phyloP scores from a whole-genome alignment of 2,329 filamentous ascomycete genomes.

The Cercospora citrullina region DNA sequence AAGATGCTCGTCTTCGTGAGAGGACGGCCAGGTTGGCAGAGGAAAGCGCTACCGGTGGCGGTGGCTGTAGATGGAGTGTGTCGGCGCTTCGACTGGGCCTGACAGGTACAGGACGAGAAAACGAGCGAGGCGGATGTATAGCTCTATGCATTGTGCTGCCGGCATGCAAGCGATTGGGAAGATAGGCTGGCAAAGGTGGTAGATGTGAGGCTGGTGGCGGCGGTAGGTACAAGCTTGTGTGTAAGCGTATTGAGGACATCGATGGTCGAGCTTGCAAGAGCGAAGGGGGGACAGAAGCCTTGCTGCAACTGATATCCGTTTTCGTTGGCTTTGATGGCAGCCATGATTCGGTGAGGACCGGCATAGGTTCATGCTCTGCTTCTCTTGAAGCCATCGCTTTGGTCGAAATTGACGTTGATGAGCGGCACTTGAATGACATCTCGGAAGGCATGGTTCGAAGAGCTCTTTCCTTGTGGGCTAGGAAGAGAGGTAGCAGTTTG shows the following conservation, averaged over 20 bases:
- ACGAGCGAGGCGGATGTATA: slow-evolving; percentile 19
- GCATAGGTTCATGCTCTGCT: slow-evolving; percentile 14
- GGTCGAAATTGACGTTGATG: slow-evolving; percentile 30
- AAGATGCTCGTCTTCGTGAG: slow-evolving; percentile 25
- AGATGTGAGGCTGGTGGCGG: slow-evolving; percentile 28
- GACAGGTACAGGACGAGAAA: slow-evolving; percentile 5
- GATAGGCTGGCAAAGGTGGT: slow-evolving; percentile 32
- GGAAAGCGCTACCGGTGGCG: slow-evolving; percentile 21
- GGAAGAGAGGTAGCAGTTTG: slow-evolving; percentile 24
- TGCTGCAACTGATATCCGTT: slow-evolving; percentile 30
- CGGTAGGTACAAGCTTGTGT: slow-evolving; percentile 22
- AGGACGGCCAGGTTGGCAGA: slow-evolving; percentile 13
- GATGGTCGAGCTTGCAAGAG: slow-evolving; percentile 32
- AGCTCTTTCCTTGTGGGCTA: slow-evolving; percentile 26
- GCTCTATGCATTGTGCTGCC: slow-evolving; percentile 20
- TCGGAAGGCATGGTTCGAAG: slow-evolving; percentile 28
- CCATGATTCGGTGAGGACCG: slow-evolving; percentile 5
- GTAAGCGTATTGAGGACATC: slow-evolving; percentile 27
- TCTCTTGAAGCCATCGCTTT: slow-evolving; percentile 15
- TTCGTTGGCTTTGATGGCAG: slow-evolving; percentile 26
- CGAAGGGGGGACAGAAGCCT: slow-evolving; percentile 22
- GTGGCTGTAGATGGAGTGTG: slow-evolving; percentile 17
- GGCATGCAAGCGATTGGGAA: slow-evolving; percentile 25
- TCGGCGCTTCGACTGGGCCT: slow-evolving; percentile 12
- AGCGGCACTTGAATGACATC: slow-evolving; percentile 38